Base-by-base conservation (phyloP, 1,284 basidiomycete species). In the Papiliotrema terrestris region DNA sequence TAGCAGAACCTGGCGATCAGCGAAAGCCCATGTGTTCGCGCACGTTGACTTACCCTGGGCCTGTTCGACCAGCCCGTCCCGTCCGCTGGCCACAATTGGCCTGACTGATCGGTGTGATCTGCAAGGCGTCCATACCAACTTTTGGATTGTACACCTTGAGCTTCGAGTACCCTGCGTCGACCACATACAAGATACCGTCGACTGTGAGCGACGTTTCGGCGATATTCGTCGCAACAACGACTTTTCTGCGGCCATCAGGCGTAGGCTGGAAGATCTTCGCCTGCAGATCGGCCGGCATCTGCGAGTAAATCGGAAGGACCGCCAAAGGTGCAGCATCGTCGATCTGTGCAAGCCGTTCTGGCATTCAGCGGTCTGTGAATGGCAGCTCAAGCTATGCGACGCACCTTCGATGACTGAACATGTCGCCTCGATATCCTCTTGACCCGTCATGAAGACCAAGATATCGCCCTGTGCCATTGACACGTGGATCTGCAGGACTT, bases 111-210 rank as follows among this genome's bases (percentile, higher is more conserved):
- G 96, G 96, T 8, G 95, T 98, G 66, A 99, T 98, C 73, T 98
- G 95, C 45, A 99, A 80, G 9, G 94, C 92, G 69, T 98, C 96
- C 96, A 98, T 98, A 59, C 96, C 96, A 59, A 98, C 92, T 74
- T 94, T 92, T 8, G 96, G 94, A 69, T 98, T 98, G 81, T 98
- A 98, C 37, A 98, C 94, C 76, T 98, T 98, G 59, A 98, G 81
- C 78, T 98, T 98, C 46, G 90, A 96, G 77, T 92, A 98, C 0
- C 96, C 96, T 0, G 90, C 85, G 71, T 98, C 96, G 3, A 98
- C 90, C 36, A 98, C 96, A 67, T 89, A 98, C 50, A 97, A 82
- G 68, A 99, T 98, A 68, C 96, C 96, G 68, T 98, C 96, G 57
- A 98, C 94, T 8, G 93, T 97, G 58, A 98, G 78, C 2, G 95